Conservation (phyloP, 371 early-diverging fungal species). For the Paraphysoderma sedebokerense region DNA sequence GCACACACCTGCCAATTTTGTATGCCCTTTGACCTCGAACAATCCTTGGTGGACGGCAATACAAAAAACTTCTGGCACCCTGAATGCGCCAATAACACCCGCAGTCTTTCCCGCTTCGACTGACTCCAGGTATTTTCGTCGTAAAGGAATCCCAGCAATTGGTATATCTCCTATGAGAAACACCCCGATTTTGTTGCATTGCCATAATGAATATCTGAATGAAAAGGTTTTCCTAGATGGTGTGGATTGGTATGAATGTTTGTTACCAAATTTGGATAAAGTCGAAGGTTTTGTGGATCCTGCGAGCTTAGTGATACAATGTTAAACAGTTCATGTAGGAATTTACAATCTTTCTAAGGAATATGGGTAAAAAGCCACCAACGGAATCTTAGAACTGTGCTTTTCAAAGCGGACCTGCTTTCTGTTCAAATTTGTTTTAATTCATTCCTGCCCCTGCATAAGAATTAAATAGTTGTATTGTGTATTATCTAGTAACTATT, state of each 20-base stretch:
- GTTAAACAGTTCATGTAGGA: too few species aligned
- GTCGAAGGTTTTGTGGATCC: background rate
- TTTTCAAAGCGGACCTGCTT: too few species aligned
- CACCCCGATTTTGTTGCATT: slow-evolving; percentile 54
- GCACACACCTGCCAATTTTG: slow-evolving; percentile 22
- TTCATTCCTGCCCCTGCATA: too few species aligned
- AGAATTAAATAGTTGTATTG: too few species aligned
- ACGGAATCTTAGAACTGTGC: too few species aligned
- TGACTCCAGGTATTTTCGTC: slow-evolving; percentile 49
- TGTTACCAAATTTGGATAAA: slow-evolving; percentile 22
- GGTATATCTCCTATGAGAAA: slow-evolving; percentile 54
- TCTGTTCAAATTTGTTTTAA: too few species aligned
- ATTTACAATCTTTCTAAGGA: too few species aligned
- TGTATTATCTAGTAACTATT: too few species aligned
- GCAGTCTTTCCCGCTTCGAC: slow-evolving; percentile 67
- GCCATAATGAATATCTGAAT: slow-evolving; percentile 59
- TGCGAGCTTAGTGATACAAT: too few species aligned
- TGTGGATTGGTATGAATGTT: slow-evolving; percentile 38
- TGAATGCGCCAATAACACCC: slow-evolving; percentile 22
- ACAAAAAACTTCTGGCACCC: slow-evolving; percentile 19
- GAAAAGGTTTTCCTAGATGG: slow-evolving; percentile 46
- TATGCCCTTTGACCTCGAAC: slow-evolving; percentile 23
- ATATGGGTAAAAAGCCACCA: too few species aligned
- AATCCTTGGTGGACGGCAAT: slow-evolving; percentile 47
- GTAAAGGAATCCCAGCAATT: slow-evolving; percentile 46